Percentiles rank a stretch among this genome's conserved stretches.
phyloP scores from a whole-genome alignment of 768 basidiomycete genomes.

The Thelephora aurantiotincta region DNA sequence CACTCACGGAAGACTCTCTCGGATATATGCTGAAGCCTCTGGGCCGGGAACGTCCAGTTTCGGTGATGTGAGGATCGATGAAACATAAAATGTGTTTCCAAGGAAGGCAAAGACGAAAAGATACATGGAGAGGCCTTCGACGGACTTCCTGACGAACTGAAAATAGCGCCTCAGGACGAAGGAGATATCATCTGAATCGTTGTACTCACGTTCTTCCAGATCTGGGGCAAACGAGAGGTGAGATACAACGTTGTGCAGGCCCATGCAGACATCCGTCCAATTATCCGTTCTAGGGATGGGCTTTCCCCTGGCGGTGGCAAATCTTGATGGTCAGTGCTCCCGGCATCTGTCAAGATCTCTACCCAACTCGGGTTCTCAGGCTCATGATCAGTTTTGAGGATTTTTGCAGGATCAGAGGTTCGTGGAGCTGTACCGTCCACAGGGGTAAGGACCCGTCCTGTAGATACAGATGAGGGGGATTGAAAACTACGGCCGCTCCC shows the following conservation, averaged over 20 bases:
- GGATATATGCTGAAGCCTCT: constrained; percentile 49
- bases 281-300: constrained; percentile 36
- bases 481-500: constrained; percentile 16
- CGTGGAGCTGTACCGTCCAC: neutral
- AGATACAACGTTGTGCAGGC: constrained; percentile 85
- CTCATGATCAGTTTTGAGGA: neutral
- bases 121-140: constrained; percentile 89
- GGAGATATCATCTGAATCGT: neutral
- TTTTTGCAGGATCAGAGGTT: neutral
- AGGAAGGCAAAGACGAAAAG: constrained; percentile 89
- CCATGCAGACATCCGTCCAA: constrained; percentile 94
- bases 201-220: constrained; percentile 91
- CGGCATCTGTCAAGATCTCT: neutral
- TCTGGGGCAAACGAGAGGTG: constrained; percentile 89
- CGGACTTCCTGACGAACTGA: constrained; percentile 80
- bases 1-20: constrained; percentile 76
- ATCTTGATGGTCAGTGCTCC: neutral
- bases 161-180: constrained; percentile 1
- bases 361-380: neutral
- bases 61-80: constrained; percentile 77
- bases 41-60: constrained; percentile 40
- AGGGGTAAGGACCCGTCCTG: constrained; percentile 25
- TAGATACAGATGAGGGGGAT: neutral
- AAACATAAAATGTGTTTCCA: constrained; percentile 88
- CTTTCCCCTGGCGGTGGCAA: constrained; percentile 13